Conservation (phyloP, 176 grass and related monocot species). For the Tuctoria greenei region DNA sequence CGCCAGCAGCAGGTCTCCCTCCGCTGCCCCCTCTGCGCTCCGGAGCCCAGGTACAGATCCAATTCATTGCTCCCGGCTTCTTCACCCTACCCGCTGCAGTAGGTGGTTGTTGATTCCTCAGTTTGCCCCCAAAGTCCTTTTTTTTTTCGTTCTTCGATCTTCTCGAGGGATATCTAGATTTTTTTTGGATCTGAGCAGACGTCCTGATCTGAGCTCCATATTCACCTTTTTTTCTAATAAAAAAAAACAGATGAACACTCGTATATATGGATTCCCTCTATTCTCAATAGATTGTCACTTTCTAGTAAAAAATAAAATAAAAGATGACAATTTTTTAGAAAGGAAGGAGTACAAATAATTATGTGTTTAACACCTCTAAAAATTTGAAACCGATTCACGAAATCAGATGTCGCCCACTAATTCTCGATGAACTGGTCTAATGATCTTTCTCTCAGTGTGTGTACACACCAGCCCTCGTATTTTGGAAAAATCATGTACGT, state of each 20-base stretch:
- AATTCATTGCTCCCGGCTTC: not conserved
- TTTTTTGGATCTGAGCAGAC: slow-evolving; percentile 20
- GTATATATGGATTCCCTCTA: no score
- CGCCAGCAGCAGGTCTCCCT: slow-evolving; percentile 11
- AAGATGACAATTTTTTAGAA: no score
- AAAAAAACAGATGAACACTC: no score
- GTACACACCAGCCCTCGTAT: not conserved
- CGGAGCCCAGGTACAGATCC: slow-evolving; percentile 36
- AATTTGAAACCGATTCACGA: no score
- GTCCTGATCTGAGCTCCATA: slow-evolving; percentile 6
- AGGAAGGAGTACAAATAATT: no score
- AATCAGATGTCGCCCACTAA: not conserved
- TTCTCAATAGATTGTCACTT: no score
- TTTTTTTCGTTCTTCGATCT: not conserved
- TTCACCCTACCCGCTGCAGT: no score
- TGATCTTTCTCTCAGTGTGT: not conserved
- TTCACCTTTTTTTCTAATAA: no score
- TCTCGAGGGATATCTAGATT: not conserved
- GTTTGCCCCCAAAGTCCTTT: not conserved
- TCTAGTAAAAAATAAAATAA: no score
- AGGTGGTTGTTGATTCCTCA: no score
- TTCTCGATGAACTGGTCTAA: no score
- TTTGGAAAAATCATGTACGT: not conserved
- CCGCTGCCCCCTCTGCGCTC: slow-evolving; percentile 41
- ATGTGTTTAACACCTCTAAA: no score